Conservation (phyloP, 306 rosid genomes). For the Rosa lucieae region DNA sequence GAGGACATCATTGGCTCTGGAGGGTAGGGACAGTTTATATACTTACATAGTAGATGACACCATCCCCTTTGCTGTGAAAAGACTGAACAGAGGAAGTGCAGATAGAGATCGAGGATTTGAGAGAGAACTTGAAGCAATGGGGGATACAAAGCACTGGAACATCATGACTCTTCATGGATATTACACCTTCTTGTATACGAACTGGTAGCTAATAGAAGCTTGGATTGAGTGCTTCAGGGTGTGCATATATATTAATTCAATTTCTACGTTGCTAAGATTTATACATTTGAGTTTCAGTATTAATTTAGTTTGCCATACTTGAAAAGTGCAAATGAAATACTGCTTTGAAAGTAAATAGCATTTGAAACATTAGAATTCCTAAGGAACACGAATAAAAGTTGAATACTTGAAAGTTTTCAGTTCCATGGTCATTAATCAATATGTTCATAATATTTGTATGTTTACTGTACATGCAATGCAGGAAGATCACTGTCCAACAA, state of each 20-base stretch:
- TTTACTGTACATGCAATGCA: slow-evolving; percentile 29
- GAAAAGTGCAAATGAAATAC: not conserved
- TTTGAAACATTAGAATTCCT: too few species aligned
- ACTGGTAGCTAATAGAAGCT: slow-evolving; percentile 84
- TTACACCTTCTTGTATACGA: slow-evolving; percentile 78
- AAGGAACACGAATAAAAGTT: not conserved
- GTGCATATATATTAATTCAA: slow-evolving; percentile 15
- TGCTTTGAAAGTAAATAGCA: not conserved
- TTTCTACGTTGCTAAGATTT: not conserved
- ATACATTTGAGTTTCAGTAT: not conserved
- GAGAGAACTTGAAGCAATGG: slow-evolving; percentile 89
- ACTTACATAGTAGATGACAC: slow-evolving; percentile 49
- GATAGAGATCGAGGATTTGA: slow-evolving; percentile 49
- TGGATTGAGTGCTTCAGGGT: slow-evolving; percentile 72
- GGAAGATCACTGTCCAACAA: slow-evolving; percentile 51
- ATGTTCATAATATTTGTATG: not conserved
- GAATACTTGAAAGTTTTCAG: not conserved
- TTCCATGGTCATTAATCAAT: not conserved
- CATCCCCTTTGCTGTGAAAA: slow-evolving; percentile 72
- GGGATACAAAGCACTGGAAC: slow-evolving; percentile 85
- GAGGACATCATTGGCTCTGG: slow-evolving; percentile 86
- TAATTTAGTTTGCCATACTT: not conserved
- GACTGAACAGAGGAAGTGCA: slow-evolving; percentile 61
- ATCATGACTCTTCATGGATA: slow-evolving; percentile 85
- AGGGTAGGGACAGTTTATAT: slow-evolving; percentile 82